A percentile compares a stretch with the other conserved stretches of the same genome.
Conservation (phyloP, 768 basidiomycete species). For the Imleria badia region DNA sequence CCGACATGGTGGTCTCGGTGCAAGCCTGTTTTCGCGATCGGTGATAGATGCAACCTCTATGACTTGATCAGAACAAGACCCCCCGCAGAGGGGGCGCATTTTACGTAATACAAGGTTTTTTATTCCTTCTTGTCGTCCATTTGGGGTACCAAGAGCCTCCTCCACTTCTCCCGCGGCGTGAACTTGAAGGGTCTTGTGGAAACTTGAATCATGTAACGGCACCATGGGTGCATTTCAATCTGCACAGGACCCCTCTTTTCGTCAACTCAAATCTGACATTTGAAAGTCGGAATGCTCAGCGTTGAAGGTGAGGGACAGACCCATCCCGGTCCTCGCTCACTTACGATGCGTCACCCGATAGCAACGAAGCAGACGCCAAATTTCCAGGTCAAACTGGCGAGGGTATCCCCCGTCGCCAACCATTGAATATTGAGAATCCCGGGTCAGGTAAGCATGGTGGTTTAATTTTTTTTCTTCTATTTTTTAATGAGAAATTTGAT, state of each 20-base stretch:
- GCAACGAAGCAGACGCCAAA: not conserved
- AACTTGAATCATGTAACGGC: not conserved
- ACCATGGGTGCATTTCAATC: not conserved
- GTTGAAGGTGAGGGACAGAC: slow-evolving; percentile 26
- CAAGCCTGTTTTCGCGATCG: slow-evolving; percentile 10
- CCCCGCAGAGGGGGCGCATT: slow-evolving; percentile 3
- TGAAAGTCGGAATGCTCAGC: slow-evolving; percentile 6
- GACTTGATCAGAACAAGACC: slow-evolving; percentile 19
- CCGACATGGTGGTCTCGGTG: slow-evolving; percentile 49
- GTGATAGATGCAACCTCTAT: slow-evolving; percentile 3
- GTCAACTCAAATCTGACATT: not conserved
- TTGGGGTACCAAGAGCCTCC: not conserved
- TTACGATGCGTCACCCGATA: not conserved
- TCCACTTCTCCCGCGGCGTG: slow-evolving; percentile 11
- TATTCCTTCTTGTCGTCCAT: not conserved
- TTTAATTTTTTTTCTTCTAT: not conserved
- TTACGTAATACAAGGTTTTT: slow-evolving; percentile 19
- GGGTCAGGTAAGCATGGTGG: slow-evolving; percentile 35
- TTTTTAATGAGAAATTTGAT: not conserved
- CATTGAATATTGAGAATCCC: slow-evolving; percentile 50
- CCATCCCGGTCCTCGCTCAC: no score
- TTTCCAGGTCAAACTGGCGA: slow-evolving; percentile 34
- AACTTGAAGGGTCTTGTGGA: not conserved
- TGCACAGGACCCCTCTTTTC: not conserved
- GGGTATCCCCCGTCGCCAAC: slow-evolving; percentile 20